A percentile compares a stretch with the other conserved stretches of the same genome.
These are phyloP conservation scores for Ustilago bromivora DNA, from an alignment of 1,284 basidiomycete species.

Conservation along the genomic window DNA sequence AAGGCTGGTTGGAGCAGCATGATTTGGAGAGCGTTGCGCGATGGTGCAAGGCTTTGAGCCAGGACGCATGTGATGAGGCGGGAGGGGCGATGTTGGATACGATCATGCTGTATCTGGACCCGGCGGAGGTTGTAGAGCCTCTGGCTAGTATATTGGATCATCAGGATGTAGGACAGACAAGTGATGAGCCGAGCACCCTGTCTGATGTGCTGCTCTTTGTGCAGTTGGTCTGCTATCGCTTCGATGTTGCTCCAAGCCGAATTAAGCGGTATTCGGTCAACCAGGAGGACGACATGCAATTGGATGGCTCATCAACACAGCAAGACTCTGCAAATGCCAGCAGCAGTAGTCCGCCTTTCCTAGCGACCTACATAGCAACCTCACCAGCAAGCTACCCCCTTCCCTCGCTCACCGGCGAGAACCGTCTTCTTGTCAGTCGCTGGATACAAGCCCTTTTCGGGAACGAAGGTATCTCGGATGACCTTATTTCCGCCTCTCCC, in stretches of 20 bases:
- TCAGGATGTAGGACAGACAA: constrained; percentile 44
- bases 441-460: constrained; percentile 70
- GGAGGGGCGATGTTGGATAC: constrained; percentile 35
- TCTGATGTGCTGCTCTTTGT: constrained; percentile 48
- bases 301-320: not conserved
- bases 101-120: constrained; percentile 50
- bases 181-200: constrained; percentile 54
- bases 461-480: constrained; percentile 70
- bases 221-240: constrained; percentile 46
- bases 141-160: constrained; percentile 42
- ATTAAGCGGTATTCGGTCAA: constrained; percentile 14
- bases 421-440: constrained; percentile 64
- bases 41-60: constrained; percentile 42
- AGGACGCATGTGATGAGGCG: constrained; percentile 14
- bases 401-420: constrained; percentile 63
- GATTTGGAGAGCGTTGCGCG: constrained; percentile 52
- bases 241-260: constrained; percentile 3
- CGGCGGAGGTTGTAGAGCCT: constrained; percentile 33
- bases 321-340: not conserved
- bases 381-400: constrained; percentile 64
- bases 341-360: constrained; percentile 22
- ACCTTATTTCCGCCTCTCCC: constrained; percentile 70
- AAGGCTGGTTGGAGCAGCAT: constrained; percentile 39
- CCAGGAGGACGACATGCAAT: constrained; percentile 8
- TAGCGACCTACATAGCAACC: constrained; percentile 54